Conservation (phyloP, 2,329 filamentous ascomycete genomes). For the Apiospora aurea region DNA sequence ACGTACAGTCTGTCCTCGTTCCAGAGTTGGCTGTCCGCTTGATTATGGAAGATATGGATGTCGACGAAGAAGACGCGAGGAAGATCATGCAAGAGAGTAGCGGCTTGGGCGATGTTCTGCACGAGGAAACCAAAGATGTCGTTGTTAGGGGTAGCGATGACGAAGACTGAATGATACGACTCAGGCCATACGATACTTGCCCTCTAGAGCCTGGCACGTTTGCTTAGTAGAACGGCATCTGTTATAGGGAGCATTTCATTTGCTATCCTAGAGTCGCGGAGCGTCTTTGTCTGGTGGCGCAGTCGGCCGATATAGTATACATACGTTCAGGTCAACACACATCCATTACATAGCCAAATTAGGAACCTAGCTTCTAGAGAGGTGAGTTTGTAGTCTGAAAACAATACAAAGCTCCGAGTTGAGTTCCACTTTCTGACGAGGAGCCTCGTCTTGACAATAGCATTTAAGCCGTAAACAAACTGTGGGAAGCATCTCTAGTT, state of each 20-base stretch:
- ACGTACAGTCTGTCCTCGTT: conserved; percentile 78
- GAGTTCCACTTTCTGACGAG: neutral
- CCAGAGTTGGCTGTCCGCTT: conserved; percentile 69
- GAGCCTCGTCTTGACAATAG: neutral
- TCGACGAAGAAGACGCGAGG: conserved; percentile 52
- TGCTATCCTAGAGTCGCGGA: neutral
- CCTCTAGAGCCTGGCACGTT: neutral
- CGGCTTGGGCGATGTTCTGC: conserved; percentile 70
- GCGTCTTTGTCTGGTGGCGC: neutral
- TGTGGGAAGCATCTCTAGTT: neutral
- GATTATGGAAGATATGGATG: conserved; percentile 63
- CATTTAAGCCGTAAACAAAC: neutral
- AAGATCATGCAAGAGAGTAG: conserved; percentile 71
- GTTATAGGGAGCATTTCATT: neutral
- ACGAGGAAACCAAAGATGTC: conserved; percentile 68
- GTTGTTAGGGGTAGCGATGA: conserved; percentile 43
- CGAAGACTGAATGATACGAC: conserved; percentile 30
- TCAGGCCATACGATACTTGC: neutral
- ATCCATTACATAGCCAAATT: neutral
- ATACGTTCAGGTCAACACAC: neutral
- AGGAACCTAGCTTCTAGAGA: neutral
- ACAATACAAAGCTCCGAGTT: neutral
- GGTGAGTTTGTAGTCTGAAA: neutral
- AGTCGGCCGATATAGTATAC: neutral
- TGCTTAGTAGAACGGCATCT: neutral